Evolutionary conservation across 805 yeast genomes (phyloP).

Genomic region (Maudiozyma turicensis): DNA sequence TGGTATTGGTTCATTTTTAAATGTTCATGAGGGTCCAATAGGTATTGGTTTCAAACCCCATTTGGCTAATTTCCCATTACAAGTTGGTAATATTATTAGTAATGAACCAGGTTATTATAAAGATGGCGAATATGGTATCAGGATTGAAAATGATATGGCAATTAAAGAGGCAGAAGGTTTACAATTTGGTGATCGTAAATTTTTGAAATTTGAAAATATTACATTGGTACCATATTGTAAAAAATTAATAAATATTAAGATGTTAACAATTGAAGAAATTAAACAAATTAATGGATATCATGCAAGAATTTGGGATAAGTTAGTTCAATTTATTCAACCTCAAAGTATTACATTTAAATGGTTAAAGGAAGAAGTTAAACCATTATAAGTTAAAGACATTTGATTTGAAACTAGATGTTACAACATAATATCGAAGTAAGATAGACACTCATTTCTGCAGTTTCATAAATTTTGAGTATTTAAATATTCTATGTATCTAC

Average conservation of each 20-base stretch:
- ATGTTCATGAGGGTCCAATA: conserved; percentile 92
- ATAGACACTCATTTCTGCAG: too few relatives aligned
- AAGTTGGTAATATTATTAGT: conserved; percentile 66
- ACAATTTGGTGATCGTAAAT: conserved; percentile 47
- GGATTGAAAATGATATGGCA: conserved; percentile 78
- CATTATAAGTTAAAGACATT: neutral
- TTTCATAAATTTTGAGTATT: too few relatives aligned
- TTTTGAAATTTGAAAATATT: conserved; percentile 68
- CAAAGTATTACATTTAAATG: conserved; percentile 57
- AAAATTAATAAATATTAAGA: conserved; percentile 51
- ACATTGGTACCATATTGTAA: conserved; percentile 81
- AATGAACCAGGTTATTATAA: conserved; percentile 94
- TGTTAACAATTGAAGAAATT: conserved; percentile 54
- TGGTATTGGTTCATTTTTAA: conserved; percentile 86
- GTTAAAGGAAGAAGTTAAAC: conserved; percentile 52
- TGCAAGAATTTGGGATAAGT: conserved; percentile 40
- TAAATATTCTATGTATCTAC: too few relatives aligned
- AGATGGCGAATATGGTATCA: conserved; percentile 81
- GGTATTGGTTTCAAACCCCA: conserved; percentile 55
- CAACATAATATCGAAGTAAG: neutral
- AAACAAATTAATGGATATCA: conserved; percentile 65
- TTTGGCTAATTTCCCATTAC: conserved; percentile 41
- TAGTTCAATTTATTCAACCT: conserved; percentile 43
- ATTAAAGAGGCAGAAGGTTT: conserved; percentile 35
- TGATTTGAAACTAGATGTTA: neutral